Percentiles rank a stretch among this genome's conserved stretches.
Evolutionary conservation across 345 rosid genomes (phyloP).

Genomic region (Psidium guajava): DNA sequence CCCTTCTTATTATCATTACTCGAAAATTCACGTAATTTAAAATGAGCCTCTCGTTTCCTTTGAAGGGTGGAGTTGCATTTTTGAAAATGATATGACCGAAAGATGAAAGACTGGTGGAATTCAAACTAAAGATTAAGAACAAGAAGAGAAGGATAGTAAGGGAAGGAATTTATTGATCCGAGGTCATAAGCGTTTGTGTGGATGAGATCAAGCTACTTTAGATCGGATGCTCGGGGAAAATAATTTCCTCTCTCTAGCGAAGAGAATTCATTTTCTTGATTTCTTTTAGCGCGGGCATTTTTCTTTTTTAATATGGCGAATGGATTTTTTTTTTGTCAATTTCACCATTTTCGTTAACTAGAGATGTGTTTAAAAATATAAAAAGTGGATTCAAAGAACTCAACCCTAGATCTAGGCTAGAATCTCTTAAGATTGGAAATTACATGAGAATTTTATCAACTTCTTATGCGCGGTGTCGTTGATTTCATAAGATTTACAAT

Average conservation of each 20-base stretch:
- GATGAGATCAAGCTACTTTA: too few species aligned
- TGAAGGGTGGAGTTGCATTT: too few species aligned
- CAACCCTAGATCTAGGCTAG: background rate
- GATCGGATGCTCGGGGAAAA: too few species aligned
- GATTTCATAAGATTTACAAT: background rate
- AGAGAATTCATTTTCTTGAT: too few species aligned
- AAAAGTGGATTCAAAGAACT: background rate
- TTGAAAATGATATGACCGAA: too few species aligned
- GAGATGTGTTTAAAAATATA: background rate
- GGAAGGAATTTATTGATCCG: too few species aligned
- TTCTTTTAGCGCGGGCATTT: background rate
- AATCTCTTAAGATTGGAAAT: background rate
- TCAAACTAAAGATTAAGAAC: too few species aligned
- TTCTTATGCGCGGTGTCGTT: fast-evolving
- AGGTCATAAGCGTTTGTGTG: too few species aligned
- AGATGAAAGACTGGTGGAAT: too few species aligned
- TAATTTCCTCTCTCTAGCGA: too few species aligned
- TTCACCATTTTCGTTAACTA: background rate
- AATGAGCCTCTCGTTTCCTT: too few species aligned
- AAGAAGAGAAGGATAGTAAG: too few species aligned
- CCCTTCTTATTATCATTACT: background rate
- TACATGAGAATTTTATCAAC: background rate
- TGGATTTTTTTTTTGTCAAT: background rate
- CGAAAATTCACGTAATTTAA: background rate
- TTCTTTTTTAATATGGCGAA: background rate